Base-by-base conservation (phyloP, 2,329 filamentous ascomycete species). In the Cytospora chrysosperma region DNA sequence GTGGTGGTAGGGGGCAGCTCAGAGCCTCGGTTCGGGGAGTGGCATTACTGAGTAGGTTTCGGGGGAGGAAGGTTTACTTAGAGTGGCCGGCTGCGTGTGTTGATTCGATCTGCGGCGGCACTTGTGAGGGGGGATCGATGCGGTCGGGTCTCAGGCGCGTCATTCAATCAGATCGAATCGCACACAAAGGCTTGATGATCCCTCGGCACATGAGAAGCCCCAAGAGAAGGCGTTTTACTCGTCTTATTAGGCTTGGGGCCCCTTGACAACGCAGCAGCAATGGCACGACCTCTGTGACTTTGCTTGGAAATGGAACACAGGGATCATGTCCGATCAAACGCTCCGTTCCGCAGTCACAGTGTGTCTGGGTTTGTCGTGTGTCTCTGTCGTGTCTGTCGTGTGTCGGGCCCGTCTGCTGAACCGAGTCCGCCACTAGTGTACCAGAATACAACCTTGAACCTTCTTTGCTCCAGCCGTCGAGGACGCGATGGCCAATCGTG, bases 401-500 rank as follows among this genome's bases (percentile, higher is more conserved):
- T 12, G 37, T 43, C 37, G 40, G 40, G 40, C 21, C 40, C 40
- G 19, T 40, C 19, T 17, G 37, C 15, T 40, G 37, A 40, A 40
- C 37, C 40, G 40, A 43, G 40, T 43, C 40, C 40, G 40, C 19
- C 40, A 10, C 43, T 47, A 47, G n/a, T 47, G 43, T 47, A 47
- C 30, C 12, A 10, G 12, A 47, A 47, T 47, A 47, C 43, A 47
- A 47, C 43, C n/a, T 47, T 24, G n/a, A 47, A 47, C 43, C n/a
- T 47, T 24, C 43, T 47, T 24, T 47, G 17, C n/a, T 47, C 43
- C 43, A 47, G 37, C 17, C 9, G 7, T 47, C 9, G 1, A 47
- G 4, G 12, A 24, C 10, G 9, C n/a, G 43, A 24, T 34, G 28
- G 53, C 59, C 51, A 61, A 61, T 55, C 51, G 58, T 53, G 51